These are phyloP conservation scores for Elsinoe batatas DNA, from an alignment of 2,329 filamentous ascomycete species.

Conservation along the genomic window DNA sequence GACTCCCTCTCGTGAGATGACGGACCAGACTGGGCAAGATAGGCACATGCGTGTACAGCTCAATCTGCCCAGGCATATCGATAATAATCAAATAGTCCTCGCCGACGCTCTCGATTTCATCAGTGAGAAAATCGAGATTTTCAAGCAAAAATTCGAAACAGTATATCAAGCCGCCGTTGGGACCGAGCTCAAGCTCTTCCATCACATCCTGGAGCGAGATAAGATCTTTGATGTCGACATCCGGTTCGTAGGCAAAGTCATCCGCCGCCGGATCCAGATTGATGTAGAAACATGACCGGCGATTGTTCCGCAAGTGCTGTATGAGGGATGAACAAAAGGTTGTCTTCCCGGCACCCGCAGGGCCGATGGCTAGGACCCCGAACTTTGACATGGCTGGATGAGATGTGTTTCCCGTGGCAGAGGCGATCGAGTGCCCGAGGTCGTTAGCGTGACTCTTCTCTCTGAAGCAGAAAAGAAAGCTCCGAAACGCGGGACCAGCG, in stretches of 20 bases:
- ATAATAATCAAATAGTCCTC: conserved; percentile 97
- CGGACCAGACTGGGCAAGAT: conserved; percentile 77
- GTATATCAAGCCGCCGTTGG: conserved; percentile 88
- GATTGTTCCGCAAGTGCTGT: conserved; percentile 80
- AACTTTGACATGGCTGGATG: conserved; percentile 52
- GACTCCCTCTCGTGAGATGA: conserved; percentile 67
- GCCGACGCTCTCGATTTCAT: conserved; percentile 72
- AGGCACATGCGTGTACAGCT: conserved; percentile 94
- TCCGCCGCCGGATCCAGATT: conserved; percentile 97
- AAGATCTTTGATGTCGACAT: conserved; percentile 90
- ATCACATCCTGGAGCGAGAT: conserved; percentile 92
- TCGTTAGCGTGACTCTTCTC: not conserved
- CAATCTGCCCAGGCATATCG: conserved; percentile 98
- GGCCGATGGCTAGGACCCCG: conserved; percentile 90
- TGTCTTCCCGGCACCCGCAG: conserved; percentile 89
- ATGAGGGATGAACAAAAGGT: conserved; percentile 94
- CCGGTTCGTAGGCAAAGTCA: conserved; percentile 79
- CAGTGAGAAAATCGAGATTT: conserved; percentile 84
- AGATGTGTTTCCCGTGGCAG: conserved; percentile 8
- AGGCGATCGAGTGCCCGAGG: conserved; percentile 6
- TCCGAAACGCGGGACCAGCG: conserved; percentile 8
- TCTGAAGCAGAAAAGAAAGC: conserved; percentile 7
- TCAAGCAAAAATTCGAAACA: conserved; percentile 94
- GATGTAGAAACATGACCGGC: conserved; percentile 92
- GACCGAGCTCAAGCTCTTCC: conserved; percentile 84